A percentile compares a stretch with the other conserved stretches of the same genome.
phyloP scores from a whole-genome alignment of 73 alveolate genomes.

The Tetrahymena elliotti region DNA sequence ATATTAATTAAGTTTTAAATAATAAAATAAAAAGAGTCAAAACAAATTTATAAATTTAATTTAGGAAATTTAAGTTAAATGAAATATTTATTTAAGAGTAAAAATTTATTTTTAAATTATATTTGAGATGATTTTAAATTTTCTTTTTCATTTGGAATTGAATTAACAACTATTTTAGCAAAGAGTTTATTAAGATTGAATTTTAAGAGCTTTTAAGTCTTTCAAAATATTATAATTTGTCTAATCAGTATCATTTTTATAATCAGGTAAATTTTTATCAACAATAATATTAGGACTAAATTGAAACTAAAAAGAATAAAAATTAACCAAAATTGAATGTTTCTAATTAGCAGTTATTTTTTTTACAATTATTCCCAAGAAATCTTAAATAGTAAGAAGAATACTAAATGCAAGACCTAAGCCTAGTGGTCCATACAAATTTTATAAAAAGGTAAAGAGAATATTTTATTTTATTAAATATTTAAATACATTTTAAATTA shows the following conservation, averaged over 20 bases:
- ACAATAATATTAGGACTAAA: background rate
- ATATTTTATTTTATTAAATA: too few relatives aligned
- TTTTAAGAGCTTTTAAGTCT: background rate
- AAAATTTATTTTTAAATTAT: too few relatives aligned
- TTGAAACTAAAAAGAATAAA: background rate
- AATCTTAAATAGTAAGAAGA: background rate
- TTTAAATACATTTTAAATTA: too few relatives aligned
- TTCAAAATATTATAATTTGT: background rate
- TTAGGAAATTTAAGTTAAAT: too few relatives aligned
- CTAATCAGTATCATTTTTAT: background rate
- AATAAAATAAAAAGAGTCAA: too few relatives aligned
- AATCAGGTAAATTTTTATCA: background rate
- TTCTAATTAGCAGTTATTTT: background rate
- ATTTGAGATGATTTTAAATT: too few relatives aligned
- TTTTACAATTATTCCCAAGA: background rate
- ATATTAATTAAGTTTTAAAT: too few relatives aligned
- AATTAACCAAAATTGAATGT: background rate
- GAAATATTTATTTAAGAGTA: too few relatives aligned
- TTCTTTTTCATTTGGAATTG: background rate
- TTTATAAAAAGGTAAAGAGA: too few relatives aligned
- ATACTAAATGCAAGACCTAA: background rate
- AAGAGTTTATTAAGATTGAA: background rate
- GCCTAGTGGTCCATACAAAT: background rate
- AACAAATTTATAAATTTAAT: too few relatives aligned
- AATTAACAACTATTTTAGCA: background rate